phyloP scores from a whole-genome alignment of 768 basidiomycete genomes.

The Vararia minispora region DNA sequence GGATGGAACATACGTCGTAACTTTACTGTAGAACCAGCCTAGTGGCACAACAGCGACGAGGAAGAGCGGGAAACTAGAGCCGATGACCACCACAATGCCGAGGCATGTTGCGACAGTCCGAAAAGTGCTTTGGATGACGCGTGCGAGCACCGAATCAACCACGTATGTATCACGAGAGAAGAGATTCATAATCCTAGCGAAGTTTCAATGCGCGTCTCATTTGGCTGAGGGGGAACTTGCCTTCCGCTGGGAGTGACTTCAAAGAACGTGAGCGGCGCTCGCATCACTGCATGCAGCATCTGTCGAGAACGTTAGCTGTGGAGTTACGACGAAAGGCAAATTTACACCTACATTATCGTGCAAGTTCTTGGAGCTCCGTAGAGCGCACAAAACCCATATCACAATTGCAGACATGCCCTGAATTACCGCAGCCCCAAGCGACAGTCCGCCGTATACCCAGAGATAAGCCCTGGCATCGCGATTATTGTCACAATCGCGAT shows the following conservation, averaged over 20 bases:
- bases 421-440: slow-evolving; percentile 42
- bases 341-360: slow-evolving; percentile 56
- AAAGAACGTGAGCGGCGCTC: slow-evolving; percentile 80
- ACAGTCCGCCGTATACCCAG: slow-evolving; percentile 57
- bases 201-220: neutral
- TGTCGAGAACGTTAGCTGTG: slow-evolving; percentile 19
- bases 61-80: slow-evolving; percentile 74
- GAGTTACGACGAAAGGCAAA: neutral
- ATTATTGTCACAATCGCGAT: slow-evolving; percentile 47
- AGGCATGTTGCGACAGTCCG: slow-evolving; percentile 50
- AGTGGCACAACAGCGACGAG: slow-evolving; percentile 66
- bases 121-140: slow-evolving; percentile 58
- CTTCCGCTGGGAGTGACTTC: slow-evolving; percentile 81
- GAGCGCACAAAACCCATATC: slow-evolving; percentile 68
- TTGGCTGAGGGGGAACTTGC: slow-evolving; percentile 24
- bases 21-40: slow-evolving; percentile 65
- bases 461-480: slow-evolving; percentile 47
- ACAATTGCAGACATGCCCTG: slow-evolving; percentile 47
- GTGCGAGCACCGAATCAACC: slow-evolving; percentile 72
- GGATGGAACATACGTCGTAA: slow-evolving; percentile 54
- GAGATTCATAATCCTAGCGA: slow-evolving; percentile 66
- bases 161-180: slow-evolving; percentile 87
- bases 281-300: slow-evolving; percentile 77
- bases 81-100: slow-evolving; percentile 63
- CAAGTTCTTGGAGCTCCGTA: slow-evolving; percentile 62